These are phyloP conservation scores for Pecoramyces ruminantium DNA, from an alignment of 192 early-diverging fungal species.

Conservation along the genomic window DNA sequence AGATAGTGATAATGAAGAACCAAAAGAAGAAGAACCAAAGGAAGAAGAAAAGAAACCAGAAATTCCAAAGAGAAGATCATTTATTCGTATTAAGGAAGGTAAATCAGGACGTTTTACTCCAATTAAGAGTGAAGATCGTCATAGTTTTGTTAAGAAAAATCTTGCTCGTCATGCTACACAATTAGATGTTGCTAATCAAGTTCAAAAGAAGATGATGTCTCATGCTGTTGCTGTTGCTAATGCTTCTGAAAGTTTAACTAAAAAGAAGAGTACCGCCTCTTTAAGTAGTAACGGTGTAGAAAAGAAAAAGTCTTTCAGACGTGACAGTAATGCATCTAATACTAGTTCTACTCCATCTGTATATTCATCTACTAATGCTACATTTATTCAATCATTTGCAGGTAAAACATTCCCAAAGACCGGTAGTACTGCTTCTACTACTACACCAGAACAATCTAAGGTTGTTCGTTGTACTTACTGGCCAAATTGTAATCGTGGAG, in stretches of 20 bases:
- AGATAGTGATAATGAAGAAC: background rate
- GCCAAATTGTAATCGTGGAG: slow-evolving; percentile 2
- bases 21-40: background rate
- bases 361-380: background rate
- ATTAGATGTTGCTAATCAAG: background rate
- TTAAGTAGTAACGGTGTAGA: background rate
- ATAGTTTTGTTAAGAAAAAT: background rate
- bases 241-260: background rate
- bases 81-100: background rate
- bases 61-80: background rate
- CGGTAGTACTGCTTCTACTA: background rate
- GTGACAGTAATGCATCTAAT: background rate
- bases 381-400: background rate
- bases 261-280: background rate
- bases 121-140: background rate
- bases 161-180: background rate
- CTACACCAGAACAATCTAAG: background rate
- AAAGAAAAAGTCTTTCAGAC: background rate
- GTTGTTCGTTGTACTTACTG: background rate
- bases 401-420: background rate
- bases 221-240: background rate
- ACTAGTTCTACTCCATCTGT: background rate
- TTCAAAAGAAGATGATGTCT: background rate
- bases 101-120: background rate
- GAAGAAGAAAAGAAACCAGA: background rate